These are phyloP conservation scores for Rhodofomes roseus DNA, from an alignment of 1,284 basidiomycete species.

Conservation along the genomic window DNA sequence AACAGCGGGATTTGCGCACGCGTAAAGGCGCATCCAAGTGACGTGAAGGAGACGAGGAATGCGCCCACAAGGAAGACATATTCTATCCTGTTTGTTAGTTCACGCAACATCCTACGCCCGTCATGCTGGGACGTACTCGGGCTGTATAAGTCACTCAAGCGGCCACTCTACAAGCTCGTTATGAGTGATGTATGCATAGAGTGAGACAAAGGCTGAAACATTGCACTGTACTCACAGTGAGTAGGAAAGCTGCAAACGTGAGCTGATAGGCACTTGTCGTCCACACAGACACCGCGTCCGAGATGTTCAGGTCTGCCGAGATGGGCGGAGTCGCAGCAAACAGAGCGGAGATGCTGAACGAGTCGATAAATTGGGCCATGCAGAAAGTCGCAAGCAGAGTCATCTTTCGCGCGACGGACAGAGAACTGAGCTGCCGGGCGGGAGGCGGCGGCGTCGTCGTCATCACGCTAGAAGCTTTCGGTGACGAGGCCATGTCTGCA, in stretches of 20 bases:
- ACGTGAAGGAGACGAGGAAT: not conserved
- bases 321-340: slow-evolving; percentile 25
- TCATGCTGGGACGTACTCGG: slow-evolving; percentile 20
- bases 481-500: not conserved
- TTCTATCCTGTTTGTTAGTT: not conserved
- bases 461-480: not conserved
- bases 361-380: slow-evolving; percentile 22
- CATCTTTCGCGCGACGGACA: slow-evolving; percentile 1
- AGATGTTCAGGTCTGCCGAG: slow-evolving; percentile 21
- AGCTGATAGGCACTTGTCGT: slow-evolving; percentile 38
- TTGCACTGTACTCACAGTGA: slow-evolving; percentile 29
- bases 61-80: slow-evolving; percentile 4
- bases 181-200: not conserved
- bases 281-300: slow-evolving; percentile 29
- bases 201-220: not conserved
- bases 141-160: slow-evolving; percentile 24
- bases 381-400: slow-evolving; percentile 20
- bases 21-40: slow-evolving; percentile 5
- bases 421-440: not conserved
- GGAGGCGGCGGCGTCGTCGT: not conserved
- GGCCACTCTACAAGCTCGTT: slow-evolving; percentile 17
- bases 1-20: slow-evolving; percentile 2
- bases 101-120: too few species aligned
- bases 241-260: slow-evolving; percentile 40
- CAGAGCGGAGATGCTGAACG: slow-evolving; percentile 24